Evolutionary conservation across 768 basidiomycete species (phyloP).

Genomic region (Coprinopsis strossmayeri): DNA sequence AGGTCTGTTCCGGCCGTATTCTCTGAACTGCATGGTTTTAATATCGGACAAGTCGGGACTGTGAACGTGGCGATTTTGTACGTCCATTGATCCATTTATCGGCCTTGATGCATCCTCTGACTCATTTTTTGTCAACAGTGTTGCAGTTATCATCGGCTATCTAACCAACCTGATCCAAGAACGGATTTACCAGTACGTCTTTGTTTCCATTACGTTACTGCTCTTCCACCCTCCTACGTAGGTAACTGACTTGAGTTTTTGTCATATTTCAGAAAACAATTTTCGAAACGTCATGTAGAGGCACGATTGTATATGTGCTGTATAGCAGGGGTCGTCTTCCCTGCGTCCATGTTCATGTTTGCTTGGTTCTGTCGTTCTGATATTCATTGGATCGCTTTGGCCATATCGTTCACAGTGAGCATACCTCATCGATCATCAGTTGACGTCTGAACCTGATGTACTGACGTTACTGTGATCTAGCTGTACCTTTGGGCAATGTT

Average conservation of each 20-base stretch:
- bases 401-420: conserved; percentile 39
- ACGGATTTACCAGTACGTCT: conserved; percentile 35
- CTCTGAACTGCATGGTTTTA: conserved; percentile 48
- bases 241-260: no score
- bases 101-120: not conserved
- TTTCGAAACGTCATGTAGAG: conserved; percentile 29
- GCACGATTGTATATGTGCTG: conserved; percentile 49
- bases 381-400: conserved; percentile 52
- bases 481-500: conserved; percentile 41
- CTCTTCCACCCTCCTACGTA: not conserved
- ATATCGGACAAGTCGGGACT: conserved; percentile 48
- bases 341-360: conserved; percentile 58
- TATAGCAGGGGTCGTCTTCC: conserved; percentile 40
- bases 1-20: conserved; percentile 58
- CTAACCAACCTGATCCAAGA: conserved; percentile 40
- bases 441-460: not conserved
- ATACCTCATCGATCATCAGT: not conserved
- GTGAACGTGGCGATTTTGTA: conserved; percentile 52
- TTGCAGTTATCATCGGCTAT: conserved; percentile 43
- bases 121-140: conserved; percentile 24
- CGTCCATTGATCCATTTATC: not conserved
- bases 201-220: not conserved
- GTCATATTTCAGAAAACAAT: conserved; percentile 23
- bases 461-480: conserved; percentile 20
- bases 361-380: conserved; percentile 51